Evolutionary conservation across 1,284 basidiomycete genomes (phyloP).

Genomic region (Mycosarcoma mackinlayi): DNA sequence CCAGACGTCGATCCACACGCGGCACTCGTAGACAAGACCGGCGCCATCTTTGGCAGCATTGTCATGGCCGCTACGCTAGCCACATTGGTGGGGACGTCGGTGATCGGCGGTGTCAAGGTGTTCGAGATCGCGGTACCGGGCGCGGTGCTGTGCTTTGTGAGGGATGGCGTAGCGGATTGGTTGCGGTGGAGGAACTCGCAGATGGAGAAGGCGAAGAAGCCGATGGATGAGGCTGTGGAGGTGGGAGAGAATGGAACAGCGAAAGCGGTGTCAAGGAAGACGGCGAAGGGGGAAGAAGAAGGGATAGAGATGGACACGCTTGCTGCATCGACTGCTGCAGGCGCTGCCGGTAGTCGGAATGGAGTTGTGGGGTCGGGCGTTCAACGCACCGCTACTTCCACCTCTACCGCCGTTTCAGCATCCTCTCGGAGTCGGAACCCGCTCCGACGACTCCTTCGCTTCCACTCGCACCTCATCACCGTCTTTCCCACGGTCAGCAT

Average conservation of each 20-base stretch:
- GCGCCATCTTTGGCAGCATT: slow-evolving; percentile 72
- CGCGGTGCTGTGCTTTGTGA: slow-evolving; percentile 77
- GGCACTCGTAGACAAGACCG: slow-evolving; percentile 72
- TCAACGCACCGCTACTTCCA: neutral
- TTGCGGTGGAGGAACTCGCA: slow-evolving; percentile 32
- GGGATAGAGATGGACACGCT: slow-evolving; percentile 40
- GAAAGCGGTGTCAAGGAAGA: slow-evolving; percentile 14
- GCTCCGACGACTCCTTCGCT: slow-evolving; percentile 19
- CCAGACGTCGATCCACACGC: slow-evolving; percentile 71
- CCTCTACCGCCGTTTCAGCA: neutral
- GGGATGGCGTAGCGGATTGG: slow-evolving; percentile 77
- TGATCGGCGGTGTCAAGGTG: slow-evolving; percentile 73
- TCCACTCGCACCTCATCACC: slow-evolving; percentile 11
- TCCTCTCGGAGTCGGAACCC: slow-evolving; percentile 16
- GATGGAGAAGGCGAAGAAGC: slow-evolving; percentile 14
- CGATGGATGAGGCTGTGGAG: slow-evolving; percentile 3
- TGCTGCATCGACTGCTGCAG: slow-evolving; percentile 10
- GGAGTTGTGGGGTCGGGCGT: slow-evolving; percentile 5
- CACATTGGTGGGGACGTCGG: slow-evolving; percentile 74
- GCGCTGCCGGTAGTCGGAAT: neutral
- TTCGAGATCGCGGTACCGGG: slow-evolving; percentile 84
- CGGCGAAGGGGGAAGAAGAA: slow-evolving; percentile 4
- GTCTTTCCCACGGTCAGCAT: slow-evolving; percentile 81
- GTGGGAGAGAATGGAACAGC: slow-evolving; percentile 13
- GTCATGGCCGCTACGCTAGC: slow-evolving; percentile 73